phyloP scores from a whole-genome alignment of 495 filamentous ascomycete species.

The Bryoglossum gracile region DNA sequence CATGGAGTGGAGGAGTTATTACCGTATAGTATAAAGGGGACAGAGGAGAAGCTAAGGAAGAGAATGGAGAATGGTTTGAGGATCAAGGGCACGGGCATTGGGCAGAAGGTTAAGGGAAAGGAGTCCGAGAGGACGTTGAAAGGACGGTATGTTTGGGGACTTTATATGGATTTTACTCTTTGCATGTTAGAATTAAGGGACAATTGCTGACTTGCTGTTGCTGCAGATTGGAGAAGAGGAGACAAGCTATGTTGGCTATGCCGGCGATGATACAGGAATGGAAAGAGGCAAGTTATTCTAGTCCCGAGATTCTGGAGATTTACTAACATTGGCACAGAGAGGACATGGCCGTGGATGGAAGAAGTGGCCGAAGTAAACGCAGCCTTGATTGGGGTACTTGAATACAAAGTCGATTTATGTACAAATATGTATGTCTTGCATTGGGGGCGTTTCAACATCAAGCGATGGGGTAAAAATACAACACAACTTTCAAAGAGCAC shows the following conservation, averaged over 20 bases:
- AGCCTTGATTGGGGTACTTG: background rate
- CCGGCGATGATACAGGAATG: conserved; percentile 80
- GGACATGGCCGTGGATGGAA: conserved; percentile 87
- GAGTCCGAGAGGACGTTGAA: conserved; percentile 83
- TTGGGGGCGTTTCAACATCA: too few species aligned
- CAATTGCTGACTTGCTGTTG: conserved; percentile 14
- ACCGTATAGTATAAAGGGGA: conserved; percentile 69
- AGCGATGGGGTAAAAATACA: too few species aligned
- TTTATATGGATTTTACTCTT: conserved; percentile 1
- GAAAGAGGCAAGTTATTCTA: conserved; percentile 66
- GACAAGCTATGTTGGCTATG: conserved; percentile 91
- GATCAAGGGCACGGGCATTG: conserved; percentile 85
- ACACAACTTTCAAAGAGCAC: too few species aligned
- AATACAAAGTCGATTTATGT: background rate
- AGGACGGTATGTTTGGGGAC: conserved; percentile 47
- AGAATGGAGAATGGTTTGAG: conserved; percentile 65
- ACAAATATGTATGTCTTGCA: background rate
- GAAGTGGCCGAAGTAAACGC: conserved; percentile 67
- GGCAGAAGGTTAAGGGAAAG: conserved; percentile 92
- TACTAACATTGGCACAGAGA: conserved; percentile 43
- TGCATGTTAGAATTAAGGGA: background rate
- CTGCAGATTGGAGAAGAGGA: conserved; percentile 73
- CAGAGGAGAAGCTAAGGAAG: conserved; percentile 56
- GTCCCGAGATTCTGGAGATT: conserved; percentile 12
- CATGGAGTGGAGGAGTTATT: conserved; percentile 80